Evolutionary conservation across 768 basidiomycete genomes (phyloP).

Genomic region (Mycena filopes): DNA sequence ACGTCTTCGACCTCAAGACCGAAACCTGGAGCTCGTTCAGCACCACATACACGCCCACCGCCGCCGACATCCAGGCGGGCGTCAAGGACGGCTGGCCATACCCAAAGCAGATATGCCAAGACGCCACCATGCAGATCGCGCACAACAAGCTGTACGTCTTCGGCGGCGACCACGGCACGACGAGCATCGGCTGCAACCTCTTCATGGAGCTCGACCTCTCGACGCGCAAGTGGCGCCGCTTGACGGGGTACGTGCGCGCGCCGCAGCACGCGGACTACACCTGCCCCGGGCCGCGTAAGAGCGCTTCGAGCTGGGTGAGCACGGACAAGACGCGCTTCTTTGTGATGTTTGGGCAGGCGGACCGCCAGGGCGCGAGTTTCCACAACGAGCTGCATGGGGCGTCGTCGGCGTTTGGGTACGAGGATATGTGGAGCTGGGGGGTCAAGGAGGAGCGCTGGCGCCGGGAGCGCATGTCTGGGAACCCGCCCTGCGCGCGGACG

Average conservation of each 20-base stretch:
- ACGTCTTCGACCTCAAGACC: conserved; percentile 48
- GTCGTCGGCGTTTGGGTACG: conserved; percentile 29
- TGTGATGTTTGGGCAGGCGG: conserved; percentile 49
- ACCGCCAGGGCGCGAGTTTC: conserved; percentile 43
- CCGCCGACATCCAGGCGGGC: conserved; percentile 1
- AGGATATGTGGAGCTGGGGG: conserved; percentile 48
- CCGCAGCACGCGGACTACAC: conserved; percentile 31
- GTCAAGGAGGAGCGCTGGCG: conserved; percentile 41
- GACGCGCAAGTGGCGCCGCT: conserved; percentile 41
- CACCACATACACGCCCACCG: conserved; percentile 38
- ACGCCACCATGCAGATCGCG: conserved; percentile 39
- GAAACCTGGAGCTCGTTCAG: conserved; percentile 46
- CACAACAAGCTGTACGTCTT: conserved; percentile 52
- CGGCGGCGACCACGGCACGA: conserved; percentile 44
- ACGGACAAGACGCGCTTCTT: conserved; percentile 42
- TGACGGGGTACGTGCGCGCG: conserved; percentile 35
- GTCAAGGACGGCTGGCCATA: conserved; percentile 38
- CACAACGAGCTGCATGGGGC: conserved; percentile 38
- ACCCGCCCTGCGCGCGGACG: conserved; percentile 43
- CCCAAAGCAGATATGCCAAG: conserved; percentile 19
- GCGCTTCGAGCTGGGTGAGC: conserved; percentile 48
- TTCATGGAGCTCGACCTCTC: conserved; percentile 44
- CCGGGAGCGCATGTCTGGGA: conserved; percentile 43
- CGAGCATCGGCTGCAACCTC: conserved; percentile 48
- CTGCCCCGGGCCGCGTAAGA: conserved; percentile 48